Conservation (phyloP, 176 grass and related monocot genomes). For the Canna indica region DNA sequence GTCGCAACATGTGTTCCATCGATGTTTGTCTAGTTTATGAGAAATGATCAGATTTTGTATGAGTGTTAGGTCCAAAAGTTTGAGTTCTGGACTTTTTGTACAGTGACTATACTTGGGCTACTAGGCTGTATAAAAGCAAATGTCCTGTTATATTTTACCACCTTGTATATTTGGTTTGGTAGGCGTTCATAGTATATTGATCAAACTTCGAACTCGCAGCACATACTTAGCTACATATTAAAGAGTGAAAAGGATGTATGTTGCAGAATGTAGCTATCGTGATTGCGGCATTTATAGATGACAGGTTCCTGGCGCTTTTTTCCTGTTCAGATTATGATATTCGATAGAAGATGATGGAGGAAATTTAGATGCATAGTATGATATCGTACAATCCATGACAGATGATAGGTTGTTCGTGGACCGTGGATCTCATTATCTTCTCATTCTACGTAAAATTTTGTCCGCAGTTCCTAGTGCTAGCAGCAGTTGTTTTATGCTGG, state of each 20-base stretch:
- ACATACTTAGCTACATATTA: neutral
- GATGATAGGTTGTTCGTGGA: neutral
- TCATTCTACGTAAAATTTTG: no score
- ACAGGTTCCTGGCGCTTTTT: no score
- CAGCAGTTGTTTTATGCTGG: no score
- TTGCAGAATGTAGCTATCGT: neutral
- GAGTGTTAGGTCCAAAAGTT: constrained; percentile 3
- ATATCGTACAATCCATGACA: neutral
- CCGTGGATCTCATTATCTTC: no score
- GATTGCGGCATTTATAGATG: no score
- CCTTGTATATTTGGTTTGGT: neutral
- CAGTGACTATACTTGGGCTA: neutral
- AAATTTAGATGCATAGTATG: neutral
- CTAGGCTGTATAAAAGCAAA: neutral
- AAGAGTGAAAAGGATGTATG: neutral
- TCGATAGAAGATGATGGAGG: no score
- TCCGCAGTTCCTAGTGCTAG: no score
- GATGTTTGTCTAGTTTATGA: neutral
- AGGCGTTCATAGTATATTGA: neutral
- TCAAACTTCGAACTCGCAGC: neutral
- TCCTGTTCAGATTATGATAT: no score
- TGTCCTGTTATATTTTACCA: neutral
- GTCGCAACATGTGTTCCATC: neutral
- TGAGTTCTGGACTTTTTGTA: neutral
- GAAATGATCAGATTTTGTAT: neutral